Conservation (phyloP, 1,284 basidiomycete genomes). For the Cryptococcus sp. region DNA sequence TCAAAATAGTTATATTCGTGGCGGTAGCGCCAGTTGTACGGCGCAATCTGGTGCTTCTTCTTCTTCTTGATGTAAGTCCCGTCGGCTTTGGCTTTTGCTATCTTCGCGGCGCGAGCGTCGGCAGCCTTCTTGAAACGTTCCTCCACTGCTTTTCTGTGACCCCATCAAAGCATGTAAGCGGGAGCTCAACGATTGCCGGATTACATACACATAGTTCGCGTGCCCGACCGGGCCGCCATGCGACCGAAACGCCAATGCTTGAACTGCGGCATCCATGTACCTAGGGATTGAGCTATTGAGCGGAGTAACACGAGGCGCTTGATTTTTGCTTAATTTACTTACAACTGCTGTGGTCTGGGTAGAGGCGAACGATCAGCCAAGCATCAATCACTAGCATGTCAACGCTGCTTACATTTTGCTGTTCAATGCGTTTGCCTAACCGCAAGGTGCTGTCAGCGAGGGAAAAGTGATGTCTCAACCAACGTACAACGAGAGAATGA, state of each 20-base stretch:
- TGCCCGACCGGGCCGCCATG: constrained; percentile 30
- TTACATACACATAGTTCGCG: constrained; percentile 20
- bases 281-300: constrained; percentile 3
- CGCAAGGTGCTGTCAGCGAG: not conserved
- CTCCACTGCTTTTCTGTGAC: not conserved
- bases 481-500: constrained; percentile 28
- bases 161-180: not conserved
- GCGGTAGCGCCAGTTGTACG: constrained; percentile 4
- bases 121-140: not conserved
- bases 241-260: constrained; percentile 28
- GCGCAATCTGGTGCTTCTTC: constrained; percentile 1
- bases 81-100: constrained; percentile 15
- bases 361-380: not conserved
- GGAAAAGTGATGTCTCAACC: not conserved
- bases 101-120: constrained; percentile 10
- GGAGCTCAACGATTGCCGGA: not conserved
- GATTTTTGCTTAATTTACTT: not conserved
- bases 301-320: not conserved
- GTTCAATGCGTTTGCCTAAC: constrained; percentile 24
- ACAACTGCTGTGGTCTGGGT: constrained; percentile 17
- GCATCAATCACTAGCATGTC: not conserved
- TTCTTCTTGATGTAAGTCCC: constrained; percentile 18
- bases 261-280: constrained; percentile 22
- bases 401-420: constrained; percentile 15
- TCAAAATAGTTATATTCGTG: not conserved